phyloP scores from a whole-genome alignment of 768 basidiomycete genomes.

The Boletus eberwhitei region DNA sequence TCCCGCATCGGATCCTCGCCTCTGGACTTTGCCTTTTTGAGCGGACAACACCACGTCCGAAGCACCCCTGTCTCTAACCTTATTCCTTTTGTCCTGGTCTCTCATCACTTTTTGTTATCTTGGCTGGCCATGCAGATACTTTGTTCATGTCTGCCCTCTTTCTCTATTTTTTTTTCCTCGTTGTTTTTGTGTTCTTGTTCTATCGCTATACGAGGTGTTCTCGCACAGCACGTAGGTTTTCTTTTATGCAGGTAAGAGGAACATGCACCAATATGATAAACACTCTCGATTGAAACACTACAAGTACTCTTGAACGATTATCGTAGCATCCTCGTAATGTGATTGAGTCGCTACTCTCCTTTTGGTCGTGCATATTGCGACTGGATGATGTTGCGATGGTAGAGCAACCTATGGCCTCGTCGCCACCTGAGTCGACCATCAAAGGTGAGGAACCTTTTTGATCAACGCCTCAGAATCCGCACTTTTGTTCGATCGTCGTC shows the following conservation, averaged over 20 bases:
- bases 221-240: slow-evolving; percentile 15
- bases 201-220: slow-evolving; percentile 13
- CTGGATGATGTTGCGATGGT: no score
- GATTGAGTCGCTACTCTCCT: slow-evolving; percentile 12
- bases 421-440: no score
- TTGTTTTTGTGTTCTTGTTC: slow-evolving; percentile 16
- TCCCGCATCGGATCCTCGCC: slow-evolving; percentile 21
- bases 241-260: slow-evolving; percentile 29
- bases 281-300: slow-evolving; percentile 21
- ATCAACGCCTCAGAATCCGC: no score
- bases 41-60: slow-evolving; percentile 16
- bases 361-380: not conserved
- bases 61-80: slow-evolving; percentile 29
- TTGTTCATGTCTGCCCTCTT: slow-evolving; percentile 11
- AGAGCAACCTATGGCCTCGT: no score
- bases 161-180: not conserved
- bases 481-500: no score
- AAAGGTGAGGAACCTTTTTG: no score
- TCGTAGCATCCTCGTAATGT: slow-evolving; percentile 26
- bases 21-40: slow-evolving; percentile 15
- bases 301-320: slow-evolving; percentile 28
- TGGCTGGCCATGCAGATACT: slow-evolving; percentile 29
- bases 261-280: slow-evolving; percentile 23
- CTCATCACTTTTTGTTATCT: slow-evolving; percentile 19
- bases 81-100: slow-evolving; percentile 24